Evolutionary conservation across 306 rosid genomes (phyloP), one percentile per base, ranked within the genome.

Genomic region (Potentilla sterilis): DNA sequence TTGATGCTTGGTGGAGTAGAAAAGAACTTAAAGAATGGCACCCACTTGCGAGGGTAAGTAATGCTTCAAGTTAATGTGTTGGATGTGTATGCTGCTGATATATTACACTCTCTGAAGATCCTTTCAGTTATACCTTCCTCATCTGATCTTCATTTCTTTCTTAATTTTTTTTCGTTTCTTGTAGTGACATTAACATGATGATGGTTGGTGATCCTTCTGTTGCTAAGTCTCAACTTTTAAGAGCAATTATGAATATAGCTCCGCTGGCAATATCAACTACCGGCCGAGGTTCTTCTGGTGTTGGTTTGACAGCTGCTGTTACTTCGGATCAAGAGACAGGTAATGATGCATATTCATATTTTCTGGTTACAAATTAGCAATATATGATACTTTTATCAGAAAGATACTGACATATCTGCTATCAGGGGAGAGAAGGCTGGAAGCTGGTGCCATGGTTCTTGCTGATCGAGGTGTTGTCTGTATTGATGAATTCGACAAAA

Each of bases 121-220:
- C 22, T 35, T 35, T 28, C 48, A 28, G n/a, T 63, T 6, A 0
- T 57, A 22, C 41, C 34, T 7, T 28, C 7, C 10, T 9, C 6
- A 4, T 41, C 43, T 51, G 4, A 34, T 52, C 8, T 6, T 42
- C 21, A 10, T 64, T 4, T 59, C 14, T 18, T 10, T 22, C 74
- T 24, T 16, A 24, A 10, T 28, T 41, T 14, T 15, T 49, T 14
- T 16, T 42, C 37, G 28, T 28, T 28, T 28, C 75, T 81, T 85
- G 76, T 38, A 96, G 99, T 71, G 99, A 96, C 88, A 90, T 96
- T 66, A 95, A 95, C 88, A 95, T 95, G 99, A 95, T 95, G 99
- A 95, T 95, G 99, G 99, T 95, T 75, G 99, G 99, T 43, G 98
- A 95, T 86, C 98, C 99, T 58, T 96, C 99, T 77, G 99, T 96